These are phyloP conservation scores for Pseudopyrenochaeta lycopersici DNA, from an alignment of 2,329 filamentous ascomycete species.

Conservation along the genomic window DNA sequence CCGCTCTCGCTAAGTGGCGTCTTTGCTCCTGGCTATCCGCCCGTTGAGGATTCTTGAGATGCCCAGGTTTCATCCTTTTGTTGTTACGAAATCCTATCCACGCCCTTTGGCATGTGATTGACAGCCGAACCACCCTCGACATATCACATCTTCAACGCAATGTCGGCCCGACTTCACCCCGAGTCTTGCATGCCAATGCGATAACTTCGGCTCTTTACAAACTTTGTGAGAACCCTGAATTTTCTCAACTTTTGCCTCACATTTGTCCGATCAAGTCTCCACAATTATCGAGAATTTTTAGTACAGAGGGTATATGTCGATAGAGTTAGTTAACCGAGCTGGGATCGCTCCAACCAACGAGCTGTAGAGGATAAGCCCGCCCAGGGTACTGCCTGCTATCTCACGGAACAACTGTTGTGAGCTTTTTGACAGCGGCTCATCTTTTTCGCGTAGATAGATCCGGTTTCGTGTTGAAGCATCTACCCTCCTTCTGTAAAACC, in stretches of 20 bases:
- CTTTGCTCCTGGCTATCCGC: no score
- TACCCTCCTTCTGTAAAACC: slow-evolving; percentile 31
- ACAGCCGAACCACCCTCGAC: slow-evolving; percentile 13
- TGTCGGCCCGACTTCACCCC: slow-evolving; percentile 31
- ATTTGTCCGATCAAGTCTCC: no score
- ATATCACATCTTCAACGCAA: slow-evolving; percentile 16
- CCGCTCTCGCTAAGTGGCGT: slow-evolving; percentile 13
- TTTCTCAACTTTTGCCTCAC: no score
- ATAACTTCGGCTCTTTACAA: not conserved
- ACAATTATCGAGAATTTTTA: not conserved
- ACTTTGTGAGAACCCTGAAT: not conserved
- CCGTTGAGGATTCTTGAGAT: not conserved
- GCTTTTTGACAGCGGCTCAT: slow-evolving; percentile 22
- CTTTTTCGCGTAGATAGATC: slow-evolving; percentile 27
- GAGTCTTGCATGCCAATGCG: not conserved
- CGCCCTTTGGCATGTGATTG: slow-evolving; percentile 32
- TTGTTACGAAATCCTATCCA: slow-evolving; percentile 33
- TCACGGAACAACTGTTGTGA: slow-evolving; percentile 26
- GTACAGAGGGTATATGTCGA: slow-evolving; percentile 34
- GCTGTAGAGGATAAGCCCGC: slow-evolving; percentile 31
- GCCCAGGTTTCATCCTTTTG: slow-evolving; percentile 24
- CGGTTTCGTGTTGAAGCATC: slow-evolving; percentile 35
- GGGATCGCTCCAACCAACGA: slow-evolving; percentile 26
- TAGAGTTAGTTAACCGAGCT: slow-evolving; percentile 31
- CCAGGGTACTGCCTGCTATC: slow-evolving; percentile 27